These are phyloP conservation scores for Leishmania aethiopica DNA, from an alignment of 208 protist genomes.

Conservation along the genomic window DNA sequence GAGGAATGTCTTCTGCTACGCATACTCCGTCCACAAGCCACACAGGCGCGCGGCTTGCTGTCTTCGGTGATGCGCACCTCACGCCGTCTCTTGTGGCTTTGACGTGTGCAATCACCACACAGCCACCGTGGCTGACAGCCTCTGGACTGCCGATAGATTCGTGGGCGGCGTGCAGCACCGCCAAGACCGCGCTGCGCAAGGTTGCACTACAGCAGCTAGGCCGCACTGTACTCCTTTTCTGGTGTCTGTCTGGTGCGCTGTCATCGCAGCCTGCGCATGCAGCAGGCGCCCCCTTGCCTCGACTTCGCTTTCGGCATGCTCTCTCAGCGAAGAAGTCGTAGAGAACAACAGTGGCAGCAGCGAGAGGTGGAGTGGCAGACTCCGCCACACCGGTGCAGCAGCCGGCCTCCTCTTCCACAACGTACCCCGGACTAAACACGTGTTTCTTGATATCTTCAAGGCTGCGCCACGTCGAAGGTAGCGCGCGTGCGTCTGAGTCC, in stretches of 20 bases:
- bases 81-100: not conserved
- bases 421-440: slow-evolving; percentile 4
- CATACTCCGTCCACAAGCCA: slow-evolving; percentile 13
- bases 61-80: not conserved
- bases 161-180: not conserved
- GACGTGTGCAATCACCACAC: slow-evolving; percentile 7
- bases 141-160: not conserved
- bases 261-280: not conserved
- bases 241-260: not conserved
- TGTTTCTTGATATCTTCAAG: slow-evolving; percentile 16
- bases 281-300: not conserved
- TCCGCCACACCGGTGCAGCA: not conserved
- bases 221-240: no score
- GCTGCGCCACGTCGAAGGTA: slow-evolving; percentile 18
- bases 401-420: not conserved
- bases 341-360: slow-evolving; percentile 3
- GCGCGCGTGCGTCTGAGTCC: not conserved
- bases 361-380: not conserved
- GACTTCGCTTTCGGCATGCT: not conserved
- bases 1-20: slow-evolving; percentile 4
- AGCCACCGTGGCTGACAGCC: slow-evolving; percentile 2
- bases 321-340: slow-evolving; percentile 7
- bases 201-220: not conserved
- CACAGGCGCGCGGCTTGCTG: not conserved
- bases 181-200: slow-evolving; percentile 3